Evolutionary conservation across 1,284 basidiomycete genomes (phyloP).

Genomic region (Marasmius fiardii): DNA sequence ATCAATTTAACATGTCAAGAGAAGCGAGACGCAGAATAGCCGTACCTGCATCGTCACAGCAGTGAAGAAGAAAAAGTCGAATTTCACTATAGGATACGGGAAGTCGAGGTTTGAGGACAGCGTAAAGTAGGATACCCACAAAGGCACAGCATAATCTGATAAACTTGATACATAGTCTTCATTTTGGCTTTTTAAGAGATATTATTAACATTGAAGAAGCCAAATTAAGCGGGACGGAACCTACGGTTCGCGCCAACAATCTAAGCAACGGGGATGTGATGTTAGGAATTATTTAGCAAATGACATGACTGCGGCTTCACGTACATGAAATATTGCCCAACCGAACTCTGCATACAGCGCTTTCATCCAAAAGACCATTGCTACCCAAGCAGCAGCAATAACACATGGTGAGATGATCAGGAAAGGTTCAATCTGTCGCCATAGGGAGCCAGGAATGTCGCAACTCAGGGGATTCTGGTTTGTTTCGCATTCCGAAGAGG

Average conservation of each 20-base stretch:
- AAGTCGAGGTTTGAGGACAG: neutral
- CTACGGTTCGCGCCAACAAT: slow-evolving; percentile 78
- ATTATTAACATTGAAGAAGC: neutral
- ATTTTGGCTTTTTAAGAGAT: neutral
- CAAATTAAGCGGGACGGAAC: slow-evolving; percentile 20
- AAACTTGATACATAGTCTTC: slow-evolving; percentile 72
- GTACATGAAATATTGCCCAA: slow-evolving; percentile 29
- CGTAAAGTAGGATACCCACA: neutral
- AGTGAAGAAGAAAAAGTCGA: slow-evolving; percentile 83
- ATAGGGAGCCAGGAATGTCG: slow-evolving; percentile 40
- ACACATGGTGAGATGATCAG: slow-evolving; percentile 54
- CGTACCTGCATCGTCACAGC: slow-evolving; percentile 83
- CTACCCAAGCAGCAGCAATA: slow-evolving; percentile 48
- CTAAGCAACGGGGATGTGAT: slow-evolving; percentile 74
- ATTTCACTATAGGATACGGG: slow-evolving; percentile 49
- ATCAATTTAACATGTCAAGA: slow-evolving; percentile 16
- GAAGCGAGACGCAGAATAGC: neutral
- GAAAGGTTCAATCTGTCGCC: slow-evolving; percentile 39
- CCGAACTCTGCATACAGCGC: slow-evolving; percentile 60
- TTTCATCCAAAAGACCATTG: slow-evolving; percentile 52
- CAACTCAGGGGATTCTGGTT: slow-evolving; percentile 38
- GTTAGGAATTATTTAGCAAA: neutral
- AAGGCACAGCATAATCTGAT: slow-evolving; percentile 83
- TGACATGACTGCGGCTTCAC: neutral
- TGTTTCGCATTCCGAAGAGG: slow-evolving; percentile 4